Evolutionary conservation across 441 rosid species (phyloP).

Genomic region (Erodium moschatum): DNA sequence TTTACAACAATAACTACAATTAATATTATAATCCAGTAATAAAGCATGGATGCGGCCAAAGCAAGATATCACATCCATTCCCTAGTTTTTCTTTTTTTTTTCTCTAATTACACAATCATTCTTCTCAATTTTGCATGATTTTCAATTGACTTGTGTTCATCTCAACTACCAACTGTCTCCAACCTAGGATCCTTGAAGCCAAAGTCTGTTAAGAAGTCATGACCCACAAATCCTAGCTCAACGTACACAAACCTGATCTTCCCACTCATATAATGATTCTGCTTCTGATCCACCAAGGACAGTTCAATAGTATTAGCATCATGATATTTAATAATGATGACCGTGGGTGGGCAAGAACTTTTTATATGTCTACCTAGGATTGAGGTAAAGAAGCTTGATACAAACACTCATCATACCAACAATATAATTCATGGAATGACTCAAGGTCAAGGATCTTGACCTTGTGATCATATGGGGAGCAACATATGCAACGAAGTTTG

Average conservation of each 20-base stretch:
- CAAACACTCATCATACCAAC: not conserved
- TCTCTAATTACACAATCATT: too few relatives aligned
- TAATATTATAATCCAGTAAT: not conserved
- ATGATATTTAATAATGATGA: not conserved
- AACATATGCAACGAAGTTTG: not conserved
- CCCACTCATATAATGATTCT: not conserved
- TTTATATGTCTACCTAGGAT: not conserved
- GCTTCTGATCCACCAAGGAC: not conserved
- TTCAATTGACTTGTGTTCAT: not conserved
- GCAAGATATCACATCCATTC: not conserved
- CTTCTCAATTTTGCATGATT: not conserved
- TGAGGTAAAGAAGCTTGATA: not conserved
- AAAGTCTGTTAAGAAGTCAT: not conserved
- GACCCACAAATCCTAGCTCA: not conserved
- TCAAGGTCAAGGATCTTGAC: not conserved
- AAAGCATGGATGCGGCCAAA: not conserved
- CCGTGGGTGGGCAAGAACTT: constrained; percentile 4
- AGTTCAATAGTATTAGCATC: not conserved
- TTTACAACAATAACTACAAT: not conserved
- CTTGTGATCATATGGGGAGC: not conserved
- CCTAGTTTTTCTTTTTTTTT: not conserved
- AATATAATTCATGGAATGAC: not conserved
- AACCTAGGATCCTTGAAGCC: not conserved
- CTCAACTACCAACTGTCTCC: not conserved
- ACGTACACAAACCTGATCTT: not conserved